Percentiles rank a stretch among this genome's conserved stretches.
phyloP scores from a whole-genome alignment of 768 basidiomycete species.

The Mycena filopes region DNA sequence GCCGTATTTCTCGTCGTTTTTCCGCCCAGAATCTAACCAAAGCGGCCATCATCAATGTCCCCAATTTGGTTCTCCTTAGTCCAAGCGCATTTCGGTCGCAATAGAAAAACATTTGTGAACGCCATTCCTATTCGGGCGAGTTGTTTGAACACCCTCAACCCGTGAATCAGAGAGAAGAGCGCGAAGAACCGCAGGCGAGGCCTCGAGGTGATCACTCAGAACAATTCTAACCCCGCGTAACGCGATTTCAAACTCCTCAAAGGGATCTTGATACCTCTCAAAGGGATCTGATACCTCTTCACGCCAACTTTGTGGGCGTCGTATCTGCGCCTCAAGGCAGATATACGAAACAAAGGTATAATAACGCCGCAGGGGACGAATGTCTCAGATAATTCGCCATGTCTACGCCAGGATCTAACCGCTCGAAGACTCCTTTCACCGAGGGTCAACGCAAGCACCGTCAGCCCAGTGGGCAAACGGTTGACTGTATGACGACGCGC shows the following conservation, averaged over 20 bases:
- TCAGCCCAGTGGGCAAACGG: slow-evolving; percentile 3
- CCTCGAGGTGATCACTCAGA: slow-evolving; percentile 30
- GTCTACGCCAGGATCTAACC: slow-evolving; percentile 32
- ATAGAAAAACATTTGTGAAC: slow-evolving; percentile 12
- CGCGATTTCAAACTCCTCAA: slow-evolving; percentile 34
- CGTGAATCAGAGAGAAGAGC: slow-evolving; percentile 14
- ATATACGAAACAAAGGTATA: slow-evolving; percentile 32
- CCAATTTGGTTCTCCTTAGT: neutral
- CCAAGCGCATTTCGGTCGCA: slow-evolving; percentile 16
- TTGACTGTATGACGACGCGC: slow-evolving; percentile 3
- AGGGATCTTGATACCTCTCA: slow-evolving; percentile 34
- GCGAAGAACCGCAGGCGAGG: slow-evolving; percentile 9
- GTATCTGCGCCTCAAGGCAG: slow-evolving; percentile 22
- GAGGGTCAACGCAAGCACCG: slow-evolving; percentile 19
- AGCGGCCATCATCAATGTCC: no score
- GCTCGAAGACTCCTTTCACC: slow-evolving; percentile 25
- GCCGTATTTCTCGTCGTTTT: no score
- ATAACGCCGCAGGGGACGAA: slow-evolving; percentile 24
- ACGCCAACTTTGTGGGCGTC: slow-evolving; percentile 18
- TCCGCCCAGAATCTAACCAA: no score
- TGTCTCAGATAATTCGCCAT: slow-evolving; percentile 32
- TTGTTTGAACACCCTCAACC: slow-evolving; percentile 12
- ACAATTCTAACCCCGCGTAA: slow-evolving; percentile 18
- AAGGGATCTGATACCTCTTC: slow-evolving; percentile 33
- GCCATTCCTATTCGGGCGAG: slow-evolving; percentile 10